A percentile compares a stretch with the other conserved stretches of the same genome.
phyloP scores from a whole-genome alignment of 495 filamentous ascomycete species.

The Penicillium lagena region DNA sequence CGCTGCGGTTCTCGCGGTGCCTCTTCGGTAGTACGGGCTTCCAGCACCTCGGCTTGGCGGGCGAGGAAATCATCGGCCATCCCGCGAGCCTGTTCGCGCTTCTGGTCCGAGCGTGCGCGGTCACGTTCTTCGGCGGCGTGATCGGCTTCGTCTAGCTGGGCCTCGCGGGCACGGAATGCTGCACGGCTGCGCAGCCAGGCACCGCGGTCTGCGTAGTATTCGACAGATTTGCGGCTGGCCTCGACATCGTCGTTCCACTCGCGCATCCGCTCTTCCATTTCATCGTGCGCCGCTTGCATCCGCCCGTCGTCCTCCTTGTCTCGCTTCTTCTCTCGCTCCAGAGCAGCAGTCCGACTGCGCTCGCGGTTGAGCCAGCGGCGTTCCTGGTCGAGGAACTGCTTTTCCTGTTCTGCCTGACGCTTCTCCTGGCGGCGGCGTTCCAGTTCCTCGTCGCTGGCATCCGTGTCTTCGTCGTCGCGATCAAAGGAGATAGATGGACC shows the following conservation, averaged over 20 bases:
- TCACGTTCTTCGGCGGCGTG: conserved; percentile 73
- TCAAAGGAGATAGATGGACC: conserved; percentile 48
- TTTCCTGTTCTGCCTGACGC: conserved; percentile 67
- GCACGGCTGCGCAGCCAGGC: conserved; percentile 81
- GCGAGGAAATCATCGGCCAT: conserved; percentile 94
- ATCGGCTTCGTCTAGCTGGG: conserved; percentile 71
- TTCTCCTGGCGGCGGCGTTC: conserved; percentile 66
- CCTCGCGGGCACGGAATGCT: conserved; percentile 64
- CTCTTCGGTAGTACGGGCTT: conserved; percentile 34
- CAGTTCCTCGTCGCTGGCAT: conserved; percentile 81
- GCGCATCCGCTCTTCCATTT: conserved; percentile 63
- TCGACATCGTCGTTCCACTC: conserved; percentile 91
- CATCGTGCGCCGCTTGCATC: conserved; percentile 53
- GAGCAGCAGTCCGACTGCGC: conserved; percentile 69
- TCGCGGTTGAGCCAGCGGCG: conserved; percentile 88
- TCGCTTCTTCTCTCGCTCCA: conserved; percentile 74
- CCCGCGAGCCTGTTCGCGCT: conserved; percentile 71
- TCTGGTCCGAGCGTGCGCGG: conserved; percentile 56
- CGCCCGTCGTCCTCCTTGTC: conserved; percentile 64
- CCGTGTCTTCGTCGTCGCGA: conserved; percentile 80
- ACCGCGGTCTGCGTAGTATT: conserved; percentile 82
- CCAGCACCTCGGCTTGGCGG: conserved; percentile 79
- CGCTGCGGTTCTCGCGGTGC: conserved; percentile 68
- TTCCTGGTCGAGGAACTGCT: conserved; percentile 78
- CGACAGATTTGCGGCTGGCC: conserved; percentile 59